These are phyloP conservation scores for Cryptomeria japonica DNA, from an alignment of 75 land plant species.

Conservation along the genomic window DNA sequence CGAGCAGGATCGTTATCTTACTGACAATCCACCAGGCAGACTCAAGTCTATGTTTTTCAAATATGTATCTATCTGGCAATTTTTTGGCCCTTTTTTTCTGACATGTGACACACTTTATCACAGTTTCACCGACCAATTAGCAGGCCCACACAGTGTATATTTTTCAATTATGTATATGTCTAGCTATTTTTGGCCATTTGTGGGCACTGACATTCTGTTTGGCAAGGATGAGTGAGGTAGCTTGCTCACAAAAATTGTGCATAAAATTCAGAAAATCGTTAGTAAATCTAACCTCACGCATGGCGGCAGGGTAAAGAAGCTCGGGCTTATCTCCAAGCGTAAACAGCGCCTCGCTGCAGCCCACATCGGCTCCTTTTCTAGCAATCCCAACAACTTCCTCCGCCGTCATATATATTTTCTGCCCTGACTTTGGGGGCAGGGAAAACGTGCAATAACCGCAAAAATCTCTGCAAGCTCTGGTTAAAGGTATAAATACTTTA, in stretches of 20 bases:
- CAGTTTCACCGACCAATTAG: too few species aligned
- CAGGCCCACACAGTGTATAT: too few species aligned
- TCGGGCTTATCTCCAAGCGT: slow-evolving; percentile 49
- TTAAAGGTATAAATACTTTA: slow-evolving; percentile 45
- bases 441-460: slow-evolving; percentile 48
- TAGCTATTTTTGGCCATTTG: too few species aligned
- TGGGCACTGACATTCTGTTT: too few species aligned
- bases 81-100: too few species aligned
- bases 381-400: slow-evolving; percentile 39
- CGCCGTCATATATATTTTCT: slow-evolving; percentile 26
- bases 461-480: slow-evolving; percentile 39
- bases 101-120: too few species aligned
- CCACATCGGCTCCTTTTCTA: slow-evolving; percentile 28
- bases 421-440: slow-evolving; percentile 23
- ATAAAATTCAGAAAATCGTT: background rate
- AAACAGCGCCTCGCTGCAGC: slow-evolving; percentile 48
- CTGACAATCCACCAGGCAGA: too few species aligned
- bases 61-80: too few species aligned
- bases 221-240: too few species aligned
- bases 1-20: too few species aligned
- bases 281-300: slow-evolving; percentile 24
- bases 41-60: too few species aligned
- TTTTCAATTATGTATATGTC: too few species aligned
- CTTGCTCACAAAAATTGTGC: background rate
- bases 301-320: slow-evolving; percentile 41